Evolutionary conservation across 805 yeast genomes (phyloP), one percentile per base, ranked within the genome.

Genomic region (Saturnispora zaruensis): DNA sequence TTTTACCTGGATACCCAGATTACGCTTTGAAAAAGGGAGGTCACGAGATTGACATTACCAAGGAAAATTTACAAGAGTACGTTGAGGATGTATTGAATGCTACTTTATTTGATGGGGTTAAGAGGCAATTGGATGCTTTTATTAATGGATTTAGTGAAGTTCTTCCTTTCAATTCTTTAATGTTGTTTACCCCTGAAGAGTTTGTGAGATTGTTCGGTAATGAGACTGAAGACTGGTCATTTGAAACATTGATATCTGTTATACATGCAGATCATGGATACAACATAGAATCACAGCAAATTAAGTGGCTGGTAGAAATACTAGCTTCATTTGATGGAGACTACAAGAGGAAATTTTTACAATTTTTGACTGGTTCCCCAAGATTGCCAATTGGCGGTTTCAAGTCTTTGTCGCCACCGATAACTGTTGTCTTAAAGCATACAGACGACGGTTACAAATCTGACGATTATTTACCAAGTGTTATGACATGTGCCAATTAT

Each of bases 401-500:
- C 70, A 84, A 83, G 57, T 77, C 85, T 0, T 69, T 91, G 49
- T 74, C 76, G 42, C 99, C 99, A 0, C 83, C 77, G 48, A 74
- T 91, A 44, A 91, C 98, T 0, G 89, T 93, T 33, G 98, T 93
- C 2, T 68, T 87, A 53, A 89, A 87, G 61, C 81, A 76, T 51
- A 75, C 83, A n/a, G 98, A 91, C 47, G 81, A 76, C 44, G 84
- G 81, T 0, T 62, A 77, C 24, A 66, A 68, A 11, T 76, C 86
- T 5, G 96, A 91, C 65, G 88, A 82, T 53, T 89, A 84, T 60
- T 71, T 93, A 50, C 98, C 99, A 2, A 87, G 96, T 67, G 99
- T 93, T 3, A 91, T 91, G 99, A 91, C 99, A 0, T 91, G 99
- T 71, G 97, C 95, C 3, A 91, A 91, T 63, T 93, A 91, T 62